These are phyloP conservation scores for Geotrichum carabidarum DNA, from an alignment of 1,139 yeast genomes.

Conservation along the genomic window DNA sequence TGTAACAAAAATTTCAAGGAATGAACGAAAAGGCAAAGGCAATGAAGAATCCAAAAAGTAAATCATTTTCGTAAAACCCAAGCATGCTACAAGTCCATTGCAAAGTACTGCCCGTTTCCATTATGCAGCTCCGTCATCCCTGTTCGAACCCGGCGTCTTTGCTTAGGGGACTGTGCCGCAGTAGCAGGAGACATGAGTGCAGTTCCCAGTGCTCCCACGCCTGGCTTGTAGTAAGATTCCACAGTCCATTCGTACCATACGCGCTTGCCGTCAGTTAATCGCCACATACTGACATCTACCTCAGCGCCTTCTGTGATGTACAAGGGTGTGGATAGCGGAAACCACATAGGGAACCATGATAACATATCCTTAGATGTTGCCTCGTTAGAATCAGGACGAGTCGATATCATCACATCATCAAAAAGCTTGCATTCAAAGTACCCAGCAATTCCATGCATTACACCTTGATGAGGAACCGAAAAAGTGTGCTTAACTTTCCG, in stretches of 20 bases:
- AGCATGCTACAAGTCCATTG: slow-evolving; percentile 23
- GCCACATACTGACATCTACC: slow-evolving; percentile 47
- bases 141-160: slow-evolving; percentile 24
- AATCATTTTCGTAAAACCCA: background rate
- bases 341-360: slow-evolving; percentile 71
- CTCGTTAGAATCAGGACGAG: slow-evolving; percentile 44
- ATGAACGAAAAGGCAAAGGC: background rate
- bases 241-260: slow-evolving; percentile 77
- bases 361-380: slow-evolving; percentile 50
- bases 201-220: background rate
- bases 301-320: slow-evolving; percentile 50
- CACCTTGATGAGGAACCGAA: slow-evolving; percentile 44
- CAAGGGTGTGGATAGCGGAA: slow-evolving; percentile 57
- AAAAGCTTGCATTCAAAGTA: slow-evolving; percentile 64
- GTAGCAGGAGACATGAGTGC: background rate
- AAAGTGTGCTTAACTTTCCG: slow-evolving; percentile 38
- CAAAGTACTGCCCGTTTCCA: slow-evolving; percentile 26
- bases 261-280: slow-evolving; percentile 38
- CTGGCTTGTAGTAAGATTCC: slow-evolving; percentile 39
- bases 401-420: slow-evolving; percentile 53
- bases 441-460: slow-evolving; percentile 71
- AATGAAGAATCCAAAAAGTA: background rate
- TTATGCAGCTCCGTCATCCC: slow-evolving; percentile 29
- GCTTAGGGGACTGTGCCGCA: background rate
- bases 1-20: background rate